These are phyloP conservation scores for Botrytis fragariae DNA, from an alignment of 2,329 filamentous ascomycete species.

Conservation along the genomic window DNA sequence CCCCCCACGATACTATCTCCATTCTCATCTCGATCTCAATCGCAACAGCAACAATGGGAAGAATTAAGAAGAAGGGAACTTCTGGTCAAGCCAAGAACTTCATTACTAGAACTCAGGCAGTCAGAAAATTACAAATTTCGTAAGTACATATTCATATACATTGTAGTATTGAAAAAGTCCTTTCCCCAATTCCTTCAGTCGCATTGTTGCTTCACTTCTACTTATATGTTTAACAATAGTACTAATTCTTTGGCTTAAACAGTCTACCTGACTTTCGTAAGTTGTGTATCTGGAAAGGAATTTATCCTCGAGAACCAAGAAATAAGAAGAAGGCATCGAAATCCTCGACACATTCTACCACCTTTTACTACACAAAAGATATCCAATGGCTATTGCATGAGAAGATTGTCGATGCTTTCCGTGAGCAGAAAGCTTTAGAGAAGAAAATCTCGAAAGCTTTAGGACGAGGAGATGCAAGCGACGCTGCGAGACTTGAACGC, in stretches of 20 bases:
- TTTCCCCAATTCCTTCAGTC: background rate
- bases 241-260: constrained; percentile 23
- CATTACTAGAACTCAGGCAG: constrained; percentile 93
- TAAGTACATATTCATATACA: constrained; percentile 11
- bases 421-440: constrained; percentile 92
- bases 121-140: constrained; percentile 88
- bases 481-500: constrained; percentile 81
- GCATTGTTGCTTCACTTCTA: background rate
- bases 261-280: constrained; percentile 96
- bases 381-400: constrained; percentile 98
- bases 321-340: constrained; percentile 97
- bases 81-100: constrained; percentile 96
- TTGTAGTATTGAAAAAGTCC: background rate
- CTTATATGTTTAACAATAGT: background rate
- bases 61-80: constrained; percentile 84
- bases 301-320: constrained; percentile 94
- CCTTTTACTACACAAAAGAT: constrained; percentile 89
- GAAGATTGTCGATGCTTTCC: constrained; percentile 88
- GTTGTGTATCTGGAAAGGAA: constrained; percentile 99
- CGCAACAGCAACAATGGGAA: constrained; percentile 54
- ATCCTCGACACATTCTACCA: constrained; percentile 84
- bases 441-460: constrained; percentile 96
- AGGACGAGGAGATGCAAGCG: constrained; percentile 83
- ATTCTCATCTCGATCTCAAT: constrained; percentile 3
- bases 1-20: constrained; percentile 3